Evolutionary conservation across 2,329 filamentous ascomycete genomes (phyloP), one percentile per base, ranked within the genome.

Genomic region (Epichloe hybrida): DNA sequence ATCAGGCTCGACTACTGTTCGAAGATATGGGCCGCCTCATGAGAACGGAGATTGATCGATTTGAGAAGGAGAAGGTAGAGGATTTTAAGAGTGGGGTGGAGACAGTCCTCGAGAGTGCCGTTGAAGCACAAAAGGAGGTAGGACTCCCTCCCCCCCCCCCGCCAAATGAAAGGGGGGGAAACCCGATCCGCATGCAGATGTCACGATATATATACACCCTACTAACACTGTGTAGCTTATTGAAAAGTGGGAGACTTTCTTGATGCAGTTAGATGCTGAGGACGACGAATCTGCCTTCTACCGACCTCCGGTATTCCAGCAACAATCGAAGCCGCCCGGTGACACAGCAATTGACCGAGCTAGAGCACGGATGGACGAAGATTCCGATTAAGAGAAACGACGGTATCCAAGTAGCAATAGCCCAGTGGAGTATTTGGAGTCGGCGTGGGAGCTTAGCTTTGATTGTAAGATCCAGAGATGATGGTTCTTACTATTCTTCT

Each of bases 81-180:
- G 93, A 98, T 65, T 98, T 98, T 69, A 98, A 98, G 75, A 93
- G 86, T 55, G 91, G 90, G 0, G 90, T 98, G 2, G 93, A 98
- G 72, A 98, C 93, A 1, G 98, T 95, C 69, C 69, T 98, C 59
- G 93, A 98, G 72, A 90, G 93, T 62, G 88, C 93, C 3, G 89
- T 98, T 4, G 93, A 98, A 69, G 93, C 91, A 50, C 93, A 98
- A 72, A 98, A 98, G 70, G 93, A 98, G 83, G 91, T 93, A 66
- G 67, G 79, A 9, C 12, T n/a, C 4, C 4, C 9, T 17, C 17
- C 17, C 17, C 3, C 20, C 20, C n/a, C 20, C 20, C 20, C 20
- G 7, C 23, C 17, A 20, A 20, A 31, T 11, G 11, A 31, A 31
- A 31, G 4, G 20, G 20, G 20, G 20, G 20, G 3, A 31, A 4